Conservation (phyloP, 2,329 filamentous ascomycete genomes). For the Allantophomopsis cytisporea region DNA sequence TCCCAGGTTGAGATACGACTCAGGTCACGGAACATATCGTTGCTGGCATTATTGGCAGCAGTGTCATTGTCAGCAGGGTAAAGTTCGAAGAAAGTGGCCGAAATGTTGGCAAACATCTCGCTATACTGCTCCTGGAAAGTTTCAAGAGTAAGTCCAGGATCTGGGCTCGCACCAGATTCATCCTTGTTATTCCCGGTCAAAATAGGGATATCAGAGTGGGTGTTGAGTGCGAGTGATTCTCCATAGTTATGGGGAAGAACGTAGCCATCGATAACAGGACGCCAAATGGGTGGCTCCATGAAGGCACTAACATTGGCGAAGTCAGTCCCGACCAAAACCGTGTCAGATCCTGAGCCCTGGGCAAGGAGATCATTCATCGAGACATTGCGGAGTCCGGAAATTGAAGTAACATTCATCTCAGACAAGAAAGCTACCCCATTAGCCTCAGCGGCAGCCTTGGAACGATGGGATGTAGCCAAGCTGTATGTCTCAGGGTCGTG, state of each 20-base stretch:
- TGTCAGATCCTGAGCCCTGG: constrained; percentile 8
- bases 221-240: constrained; percentile 6
- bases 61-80: constrained; percentile 10
- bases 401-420: constrained; percentile 9
- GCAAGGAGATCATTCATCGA: constrained; percentile 6
- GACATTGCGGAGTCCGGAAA: constrained; percentile 9
- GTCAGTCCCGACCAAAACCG: constrained; percentile 11
- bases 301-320: constrained; percentile 9
- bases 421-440: constrained; percentile 8
- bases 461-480: constrained; percentile 14
- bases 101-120: constrained; percentile 9
- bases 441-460: constrained; percentile 9
- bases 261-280: constrained; percentile 15
- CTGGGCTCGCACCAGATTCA: constrained; percentile 8
- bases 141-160: constrained; percentile 4
- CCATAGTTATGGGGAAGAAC: constrained; percentile 12
- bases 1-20: constrained; percentile 12
- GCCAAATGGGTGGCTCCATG: constrained; percentile 13
- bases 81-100: constrained; percentile 9
- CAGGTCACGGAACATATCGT: constrained; percentile 12
- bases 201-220: constrained; percentile 13
- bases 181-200: constrained; percentile 16
- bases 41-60: constrained; percentile 8
- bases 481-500: constrained; percentile 16
- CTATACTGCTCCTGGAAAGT: constrained; percentile 8